Evolutionary conservation across 495 filamentous ascomycete genomes (phyloP), one percentile per base, ranked within the genome.

Genomic region (Aspergillus leporis): DNA sequence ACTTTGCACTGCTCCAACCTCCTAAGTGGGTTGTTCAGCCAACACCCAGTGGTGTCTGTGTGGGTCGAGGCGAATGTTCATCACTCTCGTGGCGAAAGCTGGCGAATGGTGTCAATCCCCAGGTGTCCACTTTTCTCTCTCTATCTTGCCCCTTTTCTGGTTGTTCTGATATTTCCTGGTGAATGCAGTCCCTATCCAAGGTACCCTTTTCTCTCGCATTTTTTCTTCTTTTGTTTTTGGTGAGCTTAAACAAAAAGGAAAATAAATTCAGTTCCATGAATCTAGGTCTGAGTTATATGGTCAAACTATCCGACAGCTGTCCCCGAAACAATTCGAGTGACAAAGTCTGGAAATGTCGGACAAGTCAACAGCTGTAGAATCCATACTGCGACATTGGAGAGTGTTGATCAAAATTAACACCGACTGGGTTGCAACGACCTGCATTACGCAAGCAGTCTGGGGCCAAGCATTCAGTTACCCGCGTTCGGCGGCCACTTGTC

Each of bases 391-490:
- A 60, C 53, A 28, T 49, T 28, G 32, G 58, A 66, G 53, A 21
- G 53, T 59, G 71, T 58, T 70, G 74, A 76, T 76, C 74, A 64
- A 68, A 73, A 74, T 76, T 70, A 71, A 68, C 61, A 58, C 55
- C 50, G 61, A 52, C 63, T 70, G 54, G 60, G 58, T n/a, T 62
- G 53, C 56, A 49, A 58, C 64, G 59, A 58, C 45, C 41, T 50
- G 67, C 73, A 74, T 77, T 77, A 77, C 74, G 74, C 74, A 77
- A 77, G 74, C 74, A 72, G 66, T 53, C 61, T 67, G 56, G 62
- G 61, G 69, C 63, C 62, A 65, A 62, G 74, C 59, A 63, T 72
- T 71, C 61, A 69, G 62, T 56, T 53, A 70, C 73, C 71, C 70
- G 71, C 70, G 66, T 66, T 71, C 72, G 67, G 69, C 63, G 61